Evolutionary conservation across 2,329 filamentous ascomycete species (phyloP), one percentile per base, ranked within the genome.

Genomic region (Alternaria hordeiaustralica): DNA sequence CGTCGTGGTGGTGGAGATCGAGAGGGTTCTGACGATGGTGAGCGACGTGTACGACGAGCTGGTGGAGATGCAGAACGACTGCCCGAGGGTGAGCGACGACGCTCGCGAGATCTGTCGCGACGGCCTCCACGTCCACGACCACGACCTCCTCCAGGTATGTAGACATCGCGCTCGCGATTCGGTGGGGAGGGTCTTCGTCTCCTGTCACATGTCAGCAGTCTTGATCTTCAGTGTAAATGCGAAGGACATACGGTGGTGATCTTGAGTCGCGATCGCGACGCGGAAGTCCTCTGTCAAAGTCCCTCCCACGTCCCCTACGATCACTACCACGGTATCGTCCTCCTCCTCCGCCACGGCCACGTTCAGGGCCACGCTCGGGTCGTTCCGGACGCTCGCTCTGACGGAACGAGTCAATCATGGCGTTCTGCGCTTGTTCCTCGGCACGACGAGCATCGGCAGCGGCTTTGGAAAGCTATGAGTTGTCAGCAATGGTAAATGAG

Each of bases 381-480:
- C 82, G 82, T 58, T 82, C 82, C 59, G 76, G 73, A 21, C 82
- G 82, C 58, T 92, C 90, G 61, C 87, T 86, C 61, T 91, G 89
- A 75, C 92, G 88, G 58, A 93, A 83, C 44, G 86, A 85, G 67
- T 90, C 87, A 45, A 93, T 74, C 65, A 89, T 88, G 64, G 96
- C 92, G 61, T 92, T 89, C 54, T 88, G 85, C 70, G 72, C 72
- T 15, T 71, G 69, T 60, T 90, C 88, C 74, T 95, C 91, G 67
- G 90, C 89, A 71, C 90, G 88, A 58, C 87, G 87, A 26, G 89
- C 87, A 75, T 92, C 89, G 76, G 96, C 92, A 26, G 92, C 92
- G 46, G 90, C 90, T 78, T 90, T 92, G 71, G 96, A 93, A 36
- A 93, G 91, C 75, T 96, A 91, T 94, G 45, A 18, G 43, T n/a